Evolutionary conservation across 768 basidiomycete species (phyloP).

Genomic region (Trichaptum fuscoviolaceum): DNA sequence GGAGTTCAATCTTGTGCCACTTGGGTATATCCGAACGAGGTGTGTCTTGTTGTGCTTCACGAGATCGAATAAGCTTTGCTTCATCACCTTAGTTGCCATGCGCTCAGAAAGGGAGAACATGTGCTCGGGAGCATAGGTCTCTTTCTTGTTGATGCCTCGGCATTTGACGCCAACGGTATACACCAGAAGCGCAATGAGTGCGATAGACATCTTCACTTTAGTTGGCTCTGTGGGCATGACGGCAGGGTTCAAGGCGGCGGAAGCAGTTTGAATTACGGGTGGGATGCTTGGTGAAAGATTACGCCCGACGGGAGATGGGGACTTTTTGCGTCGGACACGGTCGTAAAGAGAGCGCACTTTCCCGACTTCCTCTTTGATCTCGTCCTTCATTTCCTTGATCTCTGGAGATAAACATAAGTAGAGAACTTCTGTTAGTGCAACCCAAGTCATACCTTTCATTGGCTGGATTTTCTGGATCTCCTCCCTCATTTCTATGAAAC

Average conservation of each 20-base stretch:
- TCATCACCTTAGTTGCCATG: conserved; percentile 70
- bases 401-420: not conserved
- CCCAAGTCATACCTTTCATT: conserved; percentile 9
- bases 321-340: conserved; percentile 10
- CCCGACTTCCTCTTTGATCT: conserved; percentile 9
- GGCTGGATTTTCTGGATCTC: conserved; percentile 31
- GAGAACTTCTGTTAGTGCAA: not conserved
- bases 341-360: conserved; percentile 9
- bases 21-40: conserved; percentile 82
- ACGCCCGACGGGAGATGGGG: conserved; percentile 11
- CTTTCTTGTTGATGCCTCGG: conserved; percentile 82
- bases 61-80: conserved; percentile 60
- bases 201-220: conserved; percentile 69
- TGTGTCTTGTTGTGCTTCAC: conserved; percentile 85
- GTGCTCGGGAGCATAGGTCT: conserved; percentile 80
- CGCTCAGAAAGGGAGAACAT: conserved; percentile 92
- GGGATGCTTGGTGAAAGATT: conserved; percentile 11
- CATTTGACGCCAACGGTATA: conserved; percentile 97
- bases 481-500: conserved; percentile 29
- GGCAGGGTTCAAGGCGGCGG: conserved; percentile 3
- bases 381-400: conserved; percentile 4
- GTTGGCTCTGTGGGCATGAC: conserved; percentile 14
- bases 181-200: conserved; percentile 70
- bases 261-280: conserved; percentile 7
- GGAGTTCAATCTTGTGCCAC: conserved; percentile 73